These are phyloP conservation scores for Clausena lansium DNA, from an alignment of 345 rosid genomes.

Conservation along the genomic window DNA sequence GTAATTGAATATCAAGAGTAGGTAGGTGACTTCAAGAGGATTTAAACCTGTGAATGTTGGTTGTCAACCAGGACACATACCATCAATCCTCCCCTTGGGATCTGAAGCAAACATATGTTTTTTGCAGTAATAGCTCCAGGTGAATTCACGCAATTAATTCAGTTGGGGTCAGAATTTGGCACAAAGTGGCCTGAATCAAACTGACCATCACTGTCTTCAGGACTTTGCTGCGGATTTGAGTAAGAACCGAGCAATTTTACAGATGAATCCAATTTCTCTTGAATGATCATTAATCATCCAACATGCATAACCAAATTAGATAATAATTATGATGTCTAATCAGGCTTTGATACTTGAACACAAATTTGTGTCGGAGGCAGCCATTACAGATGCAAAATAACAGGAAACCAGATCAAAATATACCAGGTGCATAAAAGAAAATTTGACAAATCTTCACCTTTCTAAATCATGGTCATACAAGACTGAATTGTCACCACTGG, in stretches of 20 bases:
- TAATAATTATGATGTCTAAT: background rate
- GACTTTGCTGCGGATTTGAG: background rate
- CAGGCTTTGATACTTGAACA: background rate
- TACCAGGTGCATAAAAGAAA: slow-evolving; percentile 1
- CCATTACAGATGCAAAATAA: background rate
- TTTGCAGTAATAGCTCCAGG: background rate
- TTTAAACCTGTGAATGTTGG: background rate
- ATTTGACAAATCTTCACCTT: slow-evolving; percentile 44
- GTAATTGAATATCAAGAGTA: background rate
- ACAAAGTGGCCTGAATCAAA: background rate
- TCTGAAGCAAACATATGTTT: background rate
- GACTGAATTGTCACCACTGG: slow-evolving; percentile 94
- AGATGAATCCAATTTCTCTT: background rate
- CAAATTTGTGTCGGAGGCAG: background rate
- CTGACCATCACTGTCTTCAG: background rate
- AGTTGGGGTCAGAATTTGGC: background rate
- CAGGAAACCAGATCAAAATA: background rate
- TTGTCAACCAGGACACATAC: background rate
- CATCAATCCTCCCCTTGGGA: background rate
- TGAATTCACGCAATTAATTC: background rate
- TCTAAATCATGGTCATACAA: slow-evolving; percentile 94
- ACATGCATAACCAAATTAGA: background rate
- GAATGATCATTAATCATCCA: background rate
- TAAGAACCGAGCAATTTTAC: background rate
- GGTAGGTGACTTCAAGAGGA: background rate